phyloP scores from a whole-genome alignment of 495 filamentous ascomycete genomes.

The Polyplosphaeria fusca region DNA sequence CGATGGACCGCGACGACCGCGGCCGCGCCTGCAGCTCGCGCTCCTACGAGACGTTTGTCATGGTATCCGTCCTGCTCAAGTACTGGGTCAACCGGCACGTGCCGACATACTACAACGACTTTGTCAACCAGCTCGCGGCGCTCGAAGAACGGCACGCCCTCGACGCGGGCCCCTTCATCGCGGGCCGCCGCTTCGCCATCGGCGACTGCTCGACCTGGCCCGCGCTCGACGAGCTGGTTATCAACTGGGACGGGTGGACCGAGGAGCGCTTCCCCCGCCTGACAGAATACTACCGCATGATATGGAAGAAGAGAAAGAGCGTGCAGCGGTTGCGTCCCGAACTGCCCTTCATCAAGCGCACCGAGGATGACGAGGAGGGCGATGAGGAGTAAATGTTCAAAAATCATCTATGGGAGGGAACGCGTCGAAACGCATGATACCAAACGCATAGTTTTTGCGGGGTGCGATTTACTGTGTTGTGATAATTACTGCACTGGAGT shows the following conservation, averaged over 20 bases:
- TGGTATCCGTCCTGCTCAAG: slow-evolving; percentile 11
- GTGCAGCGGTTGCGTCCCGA: slow-evolving; percentile 7
- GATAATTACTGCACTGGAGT: no score
- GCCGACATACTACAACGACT: slow-evolving; percentile 14
- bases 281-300: slow-evolving; percentile 26
- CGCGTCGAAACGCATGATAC: no score
- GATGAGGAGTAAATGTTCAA: slow-evolving; percentile 16
- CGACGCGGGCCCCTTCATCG: slow-evolving; percentile 52
- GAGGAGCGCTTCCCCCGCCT: slow-evolving; percentile 21
- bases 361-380: neutral
- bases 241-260: slow-evolving; percentile 27
- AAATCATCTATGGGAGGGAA: no score
- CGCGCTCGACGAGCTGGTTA: slow-evolving; percentile 58
- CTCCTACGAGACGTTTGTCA: slow-evolving; percentile 22
- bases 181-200: slow-evolving; percentile 53
- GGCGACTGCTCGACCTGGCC: slow-evolving; percentile 75
- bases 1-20: slow-evolving; percentile 35
- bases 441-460: no score
- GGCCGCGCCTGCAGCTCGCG: slow-evolving; percentile 12
- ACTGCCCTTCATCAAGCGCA: slow-evolving; percentile 4
- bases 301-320: slow-evolving; percentile 32
- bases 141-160: slow-evolving; percentile 43
- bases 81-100: slow-evolving; percentile 22
- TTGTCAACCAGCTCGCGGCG: slow-evolving; percentile 27
- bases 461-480: no score